Evolutionary conservation across 2,329 filamentous ascomycete species (phyloP).

Genomic region (Dothistroma pini): DNA sequence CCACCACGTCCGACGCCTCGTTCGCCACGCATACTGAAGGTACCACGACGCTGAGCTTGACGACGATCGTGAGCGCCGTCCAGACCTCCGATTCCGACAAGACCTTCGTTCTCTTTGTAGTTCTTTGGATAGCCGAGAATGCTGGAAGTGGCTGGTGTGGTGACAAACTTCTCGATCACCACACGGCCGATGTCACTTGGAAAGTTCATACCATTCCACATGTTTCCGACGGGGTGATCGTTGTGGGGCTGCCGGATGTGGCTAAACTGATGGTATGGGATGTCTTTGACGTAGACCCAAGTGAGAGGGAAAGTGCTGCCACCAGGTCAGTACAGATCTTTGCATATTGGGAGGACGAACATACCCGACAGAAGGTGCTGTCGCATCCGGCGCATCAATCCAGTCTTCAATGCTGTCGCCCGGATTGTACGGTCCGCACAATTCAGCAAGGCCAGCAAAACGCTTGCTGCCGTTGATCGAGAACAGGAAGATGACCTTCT

Average conservation of each 20-base stretch:
- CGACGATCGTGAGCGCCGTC: constrained; percentile 2
- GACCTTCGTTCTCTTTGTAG: constrained; percentile 16
- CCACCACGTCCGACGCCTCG: constrained; percentile 15
- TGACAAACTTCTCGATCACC: constrained; percentile 29
- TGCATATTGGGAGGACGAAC: constrained; percentile 5
- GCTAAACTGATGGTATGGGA: constrained; percentile 26
- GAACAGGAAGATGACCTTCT: constrained; percentile 31
- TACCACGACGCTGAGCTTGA: constrained; percentile 3
- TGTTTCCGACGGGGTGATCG: constrained; percentile 28
- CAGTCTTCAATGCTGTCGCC: constrained; percentile 22
- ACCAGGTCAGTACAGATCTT: constrained; percentile 9
- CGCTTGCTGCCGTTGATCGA: constrained; percentile 30
- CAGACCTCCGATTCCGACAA: neutral
- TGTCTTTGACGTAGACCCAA: constrained; percentile 32
- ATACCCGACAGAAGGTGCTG: constrained; percentile 13
- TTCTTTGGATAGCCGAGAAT: constrained; percentile 20
- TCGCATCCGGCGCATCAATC: constrained; percentile 14
- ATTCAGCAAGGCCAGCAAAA: constrained; percentile 33
- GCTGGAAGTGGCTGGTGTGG: constrained; percentile 20
- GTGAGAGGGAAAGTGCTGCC: constrained; percentile 27
- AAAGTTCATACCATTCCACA: constrained; percentile 36
- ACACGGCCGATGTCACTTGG: constrained; percentile 24
- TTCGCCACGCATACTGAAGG: constrained; percentile 9
- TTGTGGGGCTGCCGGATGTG: constrained; percentile 25
- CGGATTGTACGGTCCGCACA: constrained; percentile 25